These are phyloP conservation scores for Pontederia crassipes DNA, from an alignment of 176 grass and related monocot species.

Conservation along the genomic window DNA sequence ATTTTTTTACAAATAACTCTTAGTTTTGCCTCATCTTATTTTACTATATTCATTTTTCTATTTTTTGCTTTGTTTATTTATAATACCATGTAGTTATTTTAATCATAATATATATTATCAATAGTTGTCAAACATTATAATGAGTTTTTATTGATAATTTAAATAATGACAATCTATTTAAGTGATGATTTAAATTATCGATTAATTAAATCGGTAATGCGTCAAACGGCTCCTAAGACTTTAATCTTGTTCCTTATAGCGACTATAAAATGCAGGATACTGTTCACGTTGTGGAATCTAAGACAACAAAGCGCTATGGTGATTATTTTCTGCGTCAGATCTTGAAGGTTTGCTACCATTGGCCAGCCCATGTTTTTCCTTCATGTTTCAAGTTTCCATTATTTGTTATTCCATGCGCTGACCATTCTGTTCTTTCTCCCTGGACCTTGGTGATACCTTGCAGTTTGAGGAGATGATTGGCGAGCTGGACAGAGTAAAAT, in stretches of 20 bases:
- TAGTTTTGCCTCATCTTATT: no score
- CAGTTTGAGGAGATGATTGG: conserved; percentile 94
- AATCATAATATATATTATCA: no score
- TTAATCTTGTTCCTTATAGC: not conserved
- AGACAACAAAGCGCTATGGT: conserved; percentile 53
- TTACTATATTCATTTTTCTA: no score
- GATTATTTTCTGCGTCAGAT: conserved; percentile 96
- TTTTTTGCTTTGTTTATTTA: no score
- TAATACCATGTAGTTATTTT: no score
- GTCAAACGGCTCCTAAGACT: no score
- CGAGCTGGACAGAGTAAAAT: conserved; percentile 71
- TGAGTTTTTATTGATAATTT: no score
- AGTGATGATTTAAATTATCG: no score
- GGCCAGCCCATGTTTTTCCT: not conserved
- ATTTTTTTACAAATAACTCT: no score
- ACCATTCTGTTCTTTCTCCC: not conserved
- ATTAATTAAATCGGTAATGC: no score
- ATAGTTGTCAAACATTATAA: no score
- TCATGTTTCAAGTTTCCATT: not conserved
- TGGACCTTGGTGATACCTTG: not conserved
- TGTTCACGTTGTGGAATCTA: conserved; percentile 79
- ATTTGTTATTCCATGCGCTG: not conserved
- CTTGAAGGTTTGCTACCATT: conserved; percentile 56
- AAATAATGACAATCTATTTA: no score
- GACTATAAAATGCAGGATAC: conserved; percentile 39